phyloP scores from a whole-genome alignment of 2,329 filamentous ascomycete genomes.

The Paracamarosporium sp. region DNA sequence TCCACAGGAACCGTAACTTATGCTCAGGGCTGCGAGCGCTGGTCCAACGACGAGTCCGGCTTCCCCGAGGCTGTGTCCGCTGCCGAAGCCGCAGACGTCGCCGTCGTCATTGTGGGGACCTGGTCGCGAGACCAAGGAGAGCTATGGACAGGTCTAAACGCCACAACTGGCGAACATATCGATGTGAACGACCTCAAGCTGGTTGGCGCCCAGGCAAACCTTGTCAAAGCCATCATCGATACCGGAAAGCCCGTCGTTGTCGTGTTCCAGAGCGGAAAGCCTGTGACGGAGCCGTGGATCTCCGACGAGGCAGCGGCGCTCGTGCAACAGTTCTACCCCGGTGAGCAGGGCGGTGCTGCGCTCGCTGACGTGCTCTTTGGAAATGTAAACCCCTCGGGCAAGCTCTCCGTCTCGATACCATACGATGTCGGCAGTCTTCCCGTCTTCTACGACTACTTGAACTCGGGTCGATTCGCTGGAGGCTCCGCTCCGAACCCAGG shows the following conservation, averaged over 20 bases:
- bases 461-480: conserved; percentile 61
- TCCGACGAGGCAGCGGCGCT: conserved; percentile 68
- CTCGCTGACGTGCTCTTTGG: conserved; percentile 70
- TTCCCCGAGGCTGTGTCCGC: conserved; percentile 71
- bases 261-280: conserved; percentile 73
- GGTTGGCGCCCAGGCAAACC: conserved; percentile 71
- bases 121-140: conserved; percentile 77
- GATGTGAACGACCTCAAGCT: conserved; percentile 70
- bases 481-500: conserved; percentile 59
- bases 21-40: conserved; percentile 73
- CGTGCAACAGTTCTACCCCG: conserved; percentile 77
- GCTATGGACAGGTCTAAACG: conserved; percentile 74
- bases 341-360: conserved; percentile 71
- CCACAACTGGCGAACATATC: conserved; percentile 77
- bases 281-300: conserved; percentile 76
- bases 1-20: conserved; percentile 67
- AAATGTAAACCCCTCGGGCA: conserved; percentile 69
- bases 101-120: conserved; percentile 76
- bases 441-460: conserved; percentile 75
- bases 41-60: conserved; percentile 73
- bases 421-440: conserved; percentile 71
- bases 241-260: conserved; percentile 73
- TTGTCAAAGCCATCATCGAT: conserved; percentile 71
- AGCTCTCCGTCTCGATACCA: conserved; percentile 71
- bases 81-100: conserved; percentile 72